These are phyloP conservation scores for Anisodus tanguticus DNA, from an alignment of 257 asterid genomes.

Conservation along the genomic window DNA sequence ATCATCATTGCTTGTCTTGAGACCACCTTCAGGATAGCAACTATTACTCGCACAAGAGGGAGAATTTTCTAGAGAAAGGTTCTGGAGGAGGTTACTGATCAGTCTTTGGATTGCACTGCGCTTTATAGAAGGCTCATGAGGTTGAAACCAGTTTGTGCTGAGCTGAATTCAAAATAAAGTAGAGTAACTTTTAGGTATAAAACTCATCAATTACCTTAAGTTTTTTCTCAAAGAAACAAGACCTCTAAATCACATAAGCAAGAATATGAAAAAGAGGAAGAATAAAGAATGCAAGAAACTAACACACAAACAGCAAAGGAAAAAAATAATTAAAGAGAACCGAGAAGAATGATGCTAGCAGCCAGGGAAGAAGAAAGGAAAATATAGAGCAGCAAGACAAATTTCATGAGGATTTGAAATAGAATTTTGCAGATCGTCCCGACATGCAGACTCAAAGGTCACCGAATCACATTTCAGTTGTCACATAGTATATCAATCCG, in stretches of 20 bases:
- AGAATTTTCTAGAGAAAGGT: constrained; percentile 53
- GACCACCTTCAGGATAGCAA: constrained; percentile 42
- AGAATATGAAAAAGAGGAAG: not conserved
- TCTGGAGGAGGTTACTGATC: constrained; percentile 62
- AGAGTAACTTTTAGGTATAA: constrained; percentile 27
- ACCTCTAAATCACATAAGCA: constrained; percentile 10
- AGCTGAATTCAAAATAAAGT: constrained; percentile 53
- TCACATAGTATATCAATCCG: not conserved
- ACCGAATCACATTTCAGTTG: not conserved
- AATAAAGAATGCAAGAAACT: not conserved
- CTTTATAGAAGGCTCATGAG: constrained; percentile 77
- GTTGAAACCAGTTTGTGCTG: constrained; percentile 77
- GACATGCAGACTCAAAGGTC: not conserved
- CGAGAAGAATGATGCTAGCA: constrained; percentile 16
- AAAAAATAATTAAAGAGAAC: not conserved
- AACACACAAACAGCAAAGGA: not conserved
- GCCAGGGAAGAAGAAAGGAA: constrained; percentile 7
- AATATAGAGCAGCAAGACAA: not conserved
- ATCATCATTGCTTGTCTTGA: constrained; percentile 35
- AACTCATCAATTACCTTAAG: constrained; percentile 11
- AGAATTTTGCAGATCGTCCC: not conserved
- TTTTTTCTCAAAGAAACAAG: constrained; percentile 6
- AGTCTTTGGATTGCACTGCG: constrained; percentile 69
- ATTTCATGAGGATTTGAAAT: not conserved
- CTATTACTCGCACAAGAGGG: constrained; percentile 45